Evolutionary conservation across 345 rosid species (phyloP).

Genomic region (Reutealis trisperma): DNA sequence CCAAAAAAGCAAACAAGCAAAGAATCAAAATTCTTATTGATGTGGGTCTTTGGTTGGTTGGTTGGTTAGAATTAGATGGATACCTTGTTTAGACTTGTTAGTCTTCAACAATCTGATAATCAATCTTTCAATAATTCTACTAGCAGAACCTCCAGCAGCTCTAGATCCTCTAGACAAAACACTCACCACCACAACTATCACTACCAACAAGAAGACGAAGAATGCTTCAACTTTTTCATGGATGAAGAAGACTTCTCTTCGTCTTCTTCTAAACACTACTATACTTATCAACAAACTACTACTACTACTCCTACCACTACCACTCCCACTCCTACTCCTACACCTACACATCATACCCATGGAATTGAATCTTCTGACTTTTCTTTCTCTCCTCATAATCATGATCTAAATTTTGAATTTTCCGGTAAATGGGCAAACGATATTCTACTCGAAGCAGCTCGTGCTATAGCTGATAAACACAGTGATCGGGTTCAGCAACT

Average conservation of each 20-base stretch:
- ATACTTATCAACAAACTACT: slow-evolving; percentile 44
- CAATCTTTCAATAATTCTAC: slow-evolving; percentile 69
- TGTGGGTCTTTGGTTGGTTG: slow-evolving; percentile 50
- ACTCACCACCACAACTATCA: slow-evolving; percentile 46
- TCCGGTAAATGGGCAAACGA: slow-evolving; percentile 75
- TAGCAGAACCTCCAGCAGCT: slow-evolving; percentile 79
- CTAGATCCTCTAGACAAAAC: slow-evolving; percentile 72
- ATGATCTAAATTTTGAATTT: slow-evolving; percentile 57
- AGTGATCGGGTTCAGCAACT: slow-evolving; percentile 69
- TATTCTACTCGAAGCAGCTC: slow-evolving; percentile 58
- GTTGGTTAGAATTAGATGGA: slow-evolving; percentile 53
- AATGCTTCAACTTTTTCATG: slow-evolving; percentile 99
- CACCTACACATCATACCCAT: slow-evolving; percentile 22
- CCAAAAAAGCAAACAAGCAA: neutral
- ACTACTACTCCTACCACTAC: slow-evolving; percentile 35
- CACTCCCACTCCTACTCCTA: slow-evolving; percentile 37
- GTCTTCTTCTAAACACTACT: slow-evolving; percentile 71
- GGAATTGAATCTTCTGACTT: slow-evolving; percentile 42
- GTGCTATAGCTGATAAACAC: slow-evolving; percentile 64
- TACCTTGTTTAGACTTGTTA: slow-evolving; percentile 89
- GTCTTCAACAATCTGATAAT: slow-evolving; percentile 65
- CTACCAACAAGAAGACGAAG: slow-evolving; percentile 64
- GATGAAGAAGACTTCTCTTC: slow-evolving; percentile 99
- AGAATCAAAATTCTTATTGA: slow-evolving; percentile 25
- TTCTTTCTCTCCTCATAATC: slow-evolving; percentile 47